Conservation (phyloP, 2,329 filamentous ascomycete species). For the Curvularia sp. region DNA sequence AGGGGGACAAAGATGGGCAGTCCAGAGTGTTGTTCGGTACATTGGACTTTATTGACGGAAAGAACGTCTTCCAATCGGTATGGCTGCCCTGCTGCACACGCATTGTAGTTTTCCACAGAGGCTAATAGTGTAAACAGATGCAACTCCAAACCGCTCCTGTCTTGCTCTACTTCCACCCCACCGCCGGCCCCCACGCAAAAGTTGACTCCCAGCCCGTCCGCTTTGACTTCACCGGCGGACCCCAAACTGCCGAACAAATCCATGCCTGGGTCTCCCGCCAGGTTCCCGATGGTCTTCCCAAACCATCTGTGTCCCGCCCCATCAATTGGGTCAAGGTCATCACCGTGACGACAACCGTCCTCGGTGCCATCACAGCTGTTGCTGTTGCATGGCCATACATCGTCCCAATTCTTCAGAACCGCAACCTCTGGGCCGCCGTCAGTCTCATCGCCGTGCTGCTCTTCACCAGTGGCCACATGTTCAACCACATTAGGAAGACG, state of each 20-base stretch:
- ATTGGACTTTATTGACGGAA: slow-evolving; percentile 86
- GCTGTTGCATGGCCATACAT: slow-evolving; percentile 80
- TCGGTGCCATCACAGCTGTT: slow-evolving; percentile 73
- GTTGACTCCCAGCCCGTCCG: slow-evolving; percentile 72
- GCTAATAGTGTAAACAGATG: slow-evolving; percentile 64
- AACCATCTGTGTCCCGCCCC: slow-evolving; percentile 80
- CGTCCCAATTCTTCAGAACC: slow-evolving; percentile 81
- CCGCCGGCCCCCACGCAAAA: slow-evolving; percentile 78
- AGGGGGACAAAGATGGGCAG: slow-evolving; percentile 78
- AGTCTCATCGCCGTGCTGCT: slow-evolving; percentile 88
- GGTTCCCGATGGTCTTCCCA: slow-evolving; percentile 70
- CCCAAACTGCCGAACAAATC: slow-evolving; percentile 77
- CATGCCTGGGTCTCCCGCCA: slow-evolving; percentile 81
- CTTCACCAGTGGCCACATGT: slow-evolving; percentile 98
- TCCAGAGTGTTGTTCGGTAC: slow-evolving; percentile 80
- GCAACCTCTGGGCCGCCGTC: slow-evolving; percentile 91
- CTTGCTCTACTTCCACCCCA: slow-evolving; percentile 85
- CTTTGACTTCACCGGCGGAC: slow-evolving; percentile 83
- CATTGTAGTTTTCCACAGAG: not conserved
- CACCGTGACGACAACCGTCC: slow-evolving; percentile 69
- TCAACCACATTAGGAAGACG: slow-evolving; percentile 96
- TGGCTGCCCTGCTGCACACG: slow-evolving; percentile 19
- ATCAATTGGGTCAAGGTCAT: slow-evolving; percentile 85
- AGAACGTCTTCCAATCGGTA: slow-evolving; percentile 86
- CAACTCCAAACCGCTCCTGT: slow-evolving; percentile 94